A percentile compares a stretch with the other conserved stretches of the same genome.
Evolutionary conservation across 306 rosid genomes (phyloP).

Genomic region (Prunus davidiana): DNA sequence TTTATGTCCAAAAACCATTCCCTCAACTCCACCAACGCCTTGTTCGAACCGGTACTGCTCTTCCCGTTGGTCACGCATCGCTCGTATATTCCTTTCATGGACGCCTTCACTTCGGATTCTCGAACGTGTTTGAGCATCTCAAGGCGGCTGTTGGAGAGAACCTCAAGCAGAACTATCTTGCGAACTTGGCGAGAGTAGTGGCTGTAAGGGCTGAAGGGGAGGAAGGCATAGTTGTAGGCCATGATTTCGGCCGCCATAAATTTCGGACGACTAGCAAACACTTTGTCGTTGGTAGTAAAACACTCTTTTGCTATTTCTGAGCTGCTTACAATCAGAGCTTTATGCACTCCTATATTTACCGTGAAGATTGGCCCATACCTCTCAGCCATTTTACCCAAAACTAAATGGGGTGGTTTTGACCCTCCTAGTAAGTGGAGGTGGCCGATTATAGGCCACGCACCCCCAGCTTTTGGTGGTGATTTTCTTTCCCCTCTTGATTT

Average conservation of each 20-base stretch:
- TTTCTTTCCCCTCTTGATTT: background rate
- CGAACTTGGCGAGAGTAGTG: slow-evolving; percentile 18
- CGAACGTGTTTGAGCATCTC: slow-evolving; percentile 3
- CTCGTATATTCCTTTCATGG: background rate
- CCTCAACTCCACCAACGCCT: slow-evolving; percentile 13
- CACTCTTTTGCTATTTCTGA: slow-evolving; percentile 19
- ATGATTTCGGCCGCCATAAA: background rate
- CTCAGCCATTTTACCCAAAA: slow-evolving; percentile 24
- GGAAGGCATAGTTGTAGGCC: slow-evolving; percentile 23
- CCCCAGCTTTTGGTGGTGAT: slow-evolving; percentile 10
- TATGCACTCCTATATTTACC: slow-evolving; percentile 8
- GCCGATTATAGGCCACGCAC: slow-evolving; percentile 17
- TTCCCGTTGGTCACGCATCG: background rate
- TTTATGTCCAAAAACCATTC: slow-evolving; percentile 17
- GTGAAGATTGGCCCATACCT: slow-evolving; percentile 25
- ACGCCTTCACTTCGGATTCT: background rate
- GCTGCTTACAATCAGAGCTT: slow-evolving; percentile 13
- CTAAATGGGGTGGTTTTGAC: slow-evolving; percentile 1
- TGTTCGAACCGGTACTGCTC: background rate
- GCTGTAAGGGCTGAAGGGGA: slow-evolving; percentile 18
- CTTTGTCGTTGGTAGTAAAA: slow-evolving; percentile 16
- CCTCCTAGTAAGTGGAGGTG: slow-evolving; percentile 25
- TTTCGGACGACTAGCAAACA: slow-evolving; percentile 13
- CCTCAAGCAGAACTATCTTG: slow-evolving; percentile 8
- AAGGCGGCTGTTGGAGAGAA: slow-evolving; percentile 19